Base-by-base conservation (phyloP, 805 yeast species). In the Sugiyamaella lignohabitans region DNA sequence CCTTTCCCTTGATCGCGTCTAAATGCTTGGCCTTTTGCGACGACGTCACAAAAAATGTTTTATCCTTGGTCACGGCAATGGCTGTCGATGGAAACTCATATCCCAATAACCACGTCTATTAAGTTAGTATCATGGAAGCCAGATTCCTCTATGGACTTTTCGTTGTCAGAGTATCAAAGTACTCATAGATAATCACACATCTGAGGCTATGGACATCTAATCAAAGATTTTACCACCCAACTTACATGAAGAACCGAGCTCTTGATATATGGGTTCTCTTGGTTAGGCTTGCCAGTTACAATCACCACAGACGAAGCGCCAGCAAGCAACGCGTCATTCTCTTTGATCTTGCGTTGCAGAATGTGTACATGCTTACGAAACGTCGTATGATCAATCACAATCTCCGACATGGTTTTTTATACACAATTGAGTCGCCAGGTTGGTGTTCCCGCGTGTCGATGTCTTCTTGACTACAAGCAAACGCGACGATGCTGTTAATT, bases 11-110 rank as follows among this genome's bases (percentile, higher is more conserved):
- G 58, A 87, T 71, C 4, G 78, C 75, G 38, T 74, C 75, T 55
- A 91, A 69, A 68, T 88, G 83, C 62, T 82, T 86, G 37, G 94
- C 87, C 66, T 91, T 91, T 4, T 87, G 87, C 42, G 80, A 82
- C 24, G 91, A 81, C 0, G 97, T 89, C 48, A 89, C 72, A 46
- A 91, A 69, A 3, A 79, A 64, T 34, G 79, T 69, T 53, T 78
- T 79, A 34, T 75, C 76, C 46, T 74, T 72, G 2, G 84, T 75
- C 48, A 89, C 67, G 43, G 74, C 78, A 45, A 91, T 66, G 24
- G 80, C 80, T 1, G 97, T 88, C 43, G 93, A 93, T n/a, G 95
- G 94, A 61, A 91, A 91, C 63, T 93, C 98, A 63, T 89, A 91
- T 3, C 97, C 96, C 42, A 91, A 68, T 45, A 91, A 69, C 98